These are phyloP conservation scores for Pestalotiopsis fici DNA, from an alignment of 2,329 filamentous ascomycete species.

Conservation along the genomic window DNA sequence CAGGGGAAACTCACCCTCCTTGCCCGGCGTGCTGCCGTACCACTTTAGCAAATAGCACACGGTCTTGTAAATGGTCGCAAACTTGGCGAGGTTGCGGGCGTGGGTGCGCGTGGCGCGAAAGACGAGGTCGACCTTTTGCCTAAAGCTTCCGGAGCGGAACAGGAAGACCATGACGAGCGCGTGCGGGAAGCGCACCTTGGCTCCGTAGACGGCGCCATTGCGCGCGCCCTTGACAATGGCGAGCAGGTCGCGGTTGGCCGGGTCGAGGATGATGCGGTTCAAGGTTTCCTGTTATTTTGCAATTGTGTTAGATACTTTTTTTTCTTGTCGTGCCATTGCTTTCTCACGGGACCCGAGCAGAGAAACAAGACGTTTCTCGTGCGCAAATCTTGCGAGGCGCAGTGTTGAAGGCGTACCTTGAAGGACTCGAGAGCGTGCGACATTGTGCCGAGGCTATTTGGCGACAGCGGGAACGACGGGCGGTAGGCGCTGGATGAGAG, in stretches of 20 bases:
- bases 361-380: not conserved
- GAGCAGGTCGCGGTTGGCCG: constrained; percentile 81
- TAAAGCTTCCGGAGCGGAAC: constrained; percentile 87
- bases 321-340: not conserved
- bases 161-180: constrained; percentile 98
- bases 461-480: constrained; percentile 2
- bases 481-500: not conserved
- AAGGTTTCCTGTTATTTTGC: constrained; percentile 38
- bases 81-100: constrained; percentile 87
- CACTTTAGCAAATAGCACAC: constrained; percentile 75
- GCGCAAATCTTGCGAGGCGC: not conserved
- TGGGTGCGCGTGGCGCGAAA: constrained; percentile 87
- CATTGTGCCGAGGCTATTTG: constrained; percentile 28
- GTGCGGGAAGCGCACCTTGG: constrained; percentile 97
- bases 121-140: constrained; percentile 76
- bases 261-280: constrained; percentile 79
- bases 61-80: constrained; percentile 88
- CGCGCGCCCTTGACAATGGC: constrained; percentile 88
- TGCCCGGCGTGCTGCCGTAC: constrained; percentile 57
- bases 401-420: constrained; percentile 12
- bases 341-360: not conserved
- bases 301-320: not conserved
- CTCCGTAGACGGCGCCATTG: constrained; percentile 95
- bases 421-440: constrained; percentile 21
- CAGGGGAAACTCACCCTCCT: constrained; percentile 46